Percentiles rank a stretch among this genome's conserved stretches.
phyloP scores from a whole-genome alignment of 2,329 filamentous ascomycete genomes.

The Trichothecium roseum region DNA sequence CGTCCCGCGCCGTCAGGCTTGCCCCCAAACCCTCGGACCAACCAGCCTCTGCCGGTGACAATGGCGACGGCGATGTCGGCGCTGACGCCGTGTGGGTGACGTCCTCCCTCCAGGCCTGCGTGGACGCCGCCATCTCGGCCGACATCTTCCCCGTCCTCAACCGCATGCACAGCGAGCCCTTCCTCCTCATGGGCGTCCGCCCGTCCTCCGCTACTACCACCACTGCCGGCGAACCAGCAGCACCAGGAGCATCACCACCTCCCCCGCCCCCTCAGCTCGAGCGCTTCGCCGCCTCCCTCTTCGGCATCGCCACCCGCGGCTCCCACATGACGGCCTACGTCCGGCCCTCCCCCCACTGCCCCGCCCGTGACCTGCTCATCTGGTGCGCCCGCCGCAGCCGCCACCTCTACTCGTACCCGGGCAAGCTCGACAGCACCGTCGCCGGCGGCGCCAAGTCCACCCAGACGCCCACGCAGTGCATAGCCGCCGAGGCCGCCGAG shows the following conservation, averaged over 20 bases:
- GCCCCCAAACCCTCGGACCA: constrained; percentile 11
- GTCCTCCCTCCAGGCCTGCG: constrained; percentile 25
- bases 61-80: constrained; percentile 7
- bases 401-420: constrained; percentile 61
- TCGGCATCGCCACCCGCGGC: constrained; percentile 57
- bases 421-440: constrained; percentile 70
- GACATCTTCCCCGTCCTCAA: constrained; percentile 27
- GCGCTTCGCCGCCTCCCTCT: constrained; percentile 50
- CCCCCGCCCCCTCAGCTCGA: constrained; percentile 42
- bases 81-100: constrained; percentile 19
- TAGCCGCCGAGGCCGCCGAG: constrained; percentile 62
- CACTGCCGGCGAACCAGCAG: no score
- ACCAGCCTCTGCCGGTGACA: no score
- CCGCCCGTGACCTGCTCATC: constrained; percentile 37
- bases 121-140: constrained; percentile 25
- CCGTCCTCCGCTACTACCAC: no score
- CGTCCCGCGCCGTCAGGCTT: constrained; percentile 20
- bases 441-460: constrained; percentile 64
- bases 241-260: no score
- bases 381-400: constrained; percentile 62
- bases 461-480: constrained; percentile 54
- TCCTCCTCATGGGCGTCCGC: constrained; percentile 27
- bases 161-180: constrained; percentile 30
- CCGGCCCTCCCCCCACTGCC: constrained; percentile 19
- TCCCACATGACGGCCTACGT: constrained; percentile 57